Evolutionary conservation across 129 eudicot genomes (phyloP), one percentile per base, ranked within the genome.

Genomic region (Dittrichia graveolens): DNA sequence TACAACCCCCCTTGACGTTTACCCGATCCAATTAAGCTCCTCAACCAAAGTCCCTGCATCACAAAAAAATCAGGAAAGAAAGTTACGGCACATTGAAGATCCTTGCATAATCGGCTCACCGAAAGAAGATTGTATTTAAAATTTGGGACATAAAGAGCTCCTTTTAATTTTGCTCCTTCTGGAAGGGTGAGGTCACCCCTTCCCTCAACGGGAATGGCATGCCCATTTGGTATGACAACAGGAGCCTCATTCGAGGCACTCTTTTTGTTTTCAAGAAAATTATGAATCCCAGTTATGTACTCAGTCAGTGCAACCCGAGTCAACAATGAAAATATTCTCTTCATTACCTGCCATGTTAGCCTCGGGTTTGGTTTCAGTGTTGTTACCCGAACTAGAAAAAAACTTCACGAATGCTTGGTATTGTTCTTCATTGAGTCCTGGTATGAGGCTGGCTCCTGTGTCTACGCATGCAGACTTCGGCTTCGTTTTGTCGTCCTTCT

Each of bases 261-360:
- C 11, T 6, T 59, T 16, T 31, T 63, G 14, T 63, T 63, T 63
- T 41, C 12, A 39, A 63, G 68, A 14, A 62, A 3, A 15, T 62
- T 15, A 14, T 2, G 34, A 2, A 2, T 1, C 4, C 14, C 11
- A 13, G 12, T 62, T 62, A 62, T 62, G 49, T 62, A 35, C 15
- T 59, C 42, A 10, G 15, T 59, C 42, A 10, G 15, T 24, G 15
- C 44, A 59, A 59, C 65, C 65, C 14, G 44, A 31, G 31, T 62
- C 50, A 62, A 62, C 50, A 41, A 62, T 10, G 12, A 8, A 40
- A 5, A 62, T 34, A 40, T 41, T 50, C 1, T 62, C 68, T 7
- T 7, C 4, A 62, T 62, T 62, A 62, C 68, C 68, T 39, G 68
- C 12, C 68, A 62, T 62, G 68, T 62, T 62, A 8, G 49, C 68